Conservation (phyloP, 257 asterid species). For the Haberlea rhodopensis region DNA sequence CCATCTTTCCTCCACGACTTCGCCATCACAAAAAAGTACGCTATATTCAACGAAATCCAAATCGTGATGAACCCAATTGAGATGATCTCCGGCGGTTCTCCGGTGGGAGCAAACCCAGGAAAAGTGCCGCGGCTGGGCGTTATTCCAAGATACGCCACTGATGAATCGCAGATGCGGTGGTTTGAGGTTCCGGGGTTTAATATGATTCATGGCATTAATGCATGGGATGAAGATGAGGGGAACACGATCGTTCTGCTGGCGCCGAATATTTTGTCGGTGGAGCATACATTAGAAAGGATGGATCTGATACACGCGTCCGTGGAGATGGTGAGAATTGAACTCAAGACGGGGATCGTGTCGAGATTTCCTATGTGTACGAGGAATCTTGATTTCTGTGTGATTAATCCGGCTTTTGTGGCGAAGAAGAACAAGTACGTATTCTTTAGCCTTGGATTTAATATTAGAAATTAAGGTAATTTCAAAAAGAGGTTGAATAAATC, state of each 20-base stretch:
- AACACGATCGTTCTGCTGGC: slow-evolving; percentile 61
- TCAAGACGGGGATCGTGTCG: slow-evolving; percentile 42
- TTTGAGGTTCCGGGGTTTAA: slow-evolving; percentile 66
- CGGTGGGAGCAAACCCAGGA: slow-evolving; percentile 46
- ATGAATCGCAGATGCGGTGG: slow-evolving; percentile 67
- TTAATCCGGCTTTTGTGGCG: slow-evolving; percentile 56
- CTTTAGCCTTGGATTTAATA: neutral
- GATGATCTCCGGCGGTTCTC: slow-evolving; percentile 51
- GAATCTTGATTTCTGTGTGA: slow-evolving; percentile 64
- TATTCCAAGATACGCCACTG: slow-evolving; percentile 55
- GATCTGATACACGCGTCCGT: slow-evolving; percentile 69
- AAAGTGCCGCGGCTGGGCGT: slow-evolving; percentile 67
- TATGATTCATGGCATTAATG: slow-evolving; percentile 50
- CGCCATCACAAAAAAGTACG: slow-evolving; percentile 63
- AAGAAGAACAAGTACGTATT: slow-evolving; percentile 47
- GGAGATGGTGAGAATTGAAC: slow-evolving; percentile 58
- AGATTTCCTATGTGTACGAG: slow-evolving; percentile 58
- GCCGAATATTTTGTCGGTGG: slow-evolving; percentile 62
- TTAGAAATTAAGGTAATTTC: too few species aligned
- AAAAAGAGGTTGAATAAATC: too few species aligned
- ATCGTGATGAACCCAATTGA: slow-evolving; percentile 57
- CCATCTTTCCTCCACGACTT: slow-evolving; percentile 73
- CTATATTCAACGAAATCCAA: slow-evolving; percentile 63
- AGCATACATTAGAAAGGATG: slow-evolving; percentile 58
- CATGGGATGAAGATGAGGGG: slow-evolving; percentile 80